Evolutionary conservation across 2,329 filamentous ascomycete species (phyloP).

Genomic region (Orbilia ellipsospora): DNA sequence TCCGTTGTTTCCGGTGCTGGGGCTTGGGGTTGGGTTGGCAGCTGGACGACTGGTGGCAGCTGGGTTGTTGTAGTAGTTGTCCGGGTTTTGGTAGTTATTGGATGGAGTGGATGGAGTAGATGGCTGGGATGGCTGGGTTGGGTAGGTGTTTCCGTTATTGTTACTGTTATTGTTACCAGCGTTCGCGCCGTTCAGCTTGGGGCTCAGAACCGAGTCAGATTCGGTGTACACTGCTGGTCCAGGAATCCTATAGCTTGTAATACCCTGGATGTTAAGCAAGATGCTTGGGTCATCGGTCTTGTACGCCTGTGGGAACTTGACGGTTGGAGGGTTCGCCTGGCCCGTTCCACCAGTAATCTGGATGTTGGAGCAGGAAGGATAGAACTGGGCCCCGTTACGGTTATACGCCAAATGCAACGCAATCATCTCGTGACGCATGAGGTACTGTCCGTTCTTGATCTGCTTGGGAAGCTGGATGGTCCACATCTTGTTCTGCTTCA

Average conservation of each 20-base stretch:
- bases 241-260: conserved; percentile 57
- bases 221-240: conserved; percentile 48
- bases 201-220: conserved; percentile 23
- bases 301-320: conserved; percentile 62
- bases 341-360: conserved; percentile 64
- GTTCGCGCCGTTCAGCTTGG: conserved; percentile 10
- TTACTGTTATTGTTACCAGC: neutral
- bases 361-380: conserved; percentile 68
- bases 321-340: conserved; percentile 56
- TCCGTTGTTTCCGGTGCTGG: conserved; percentile 1
- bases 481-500: conserved; percentile 67
- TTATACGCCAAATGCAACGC: conserved; percentile 64
- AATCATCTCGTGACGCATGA: conserved; percentile 68
- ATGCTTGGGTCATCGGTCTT: conserved; percentile 60
- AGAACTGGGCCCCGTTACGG: conserved; percentile 66
- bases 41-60: neutral
- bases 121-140: conserved; percentile 6
- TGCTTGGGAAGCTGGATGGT: conserved; percentile 62
- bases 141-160: conserved; percentile 3
- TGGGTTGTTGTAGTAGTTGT: neutral
- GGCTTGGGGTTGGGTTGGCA: neutral
- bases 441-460: conserved; percentile 64
- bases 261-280: conserved; percentile 51
- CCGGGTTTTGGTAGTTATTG: neutral
- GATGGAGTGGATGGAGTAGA: neutral